Evolutionary conservation across 78 protist species (phyloP), one percentile per base, ranked within the genome.

Genomic region (Dictyostelium brefeldianum): DNA sequence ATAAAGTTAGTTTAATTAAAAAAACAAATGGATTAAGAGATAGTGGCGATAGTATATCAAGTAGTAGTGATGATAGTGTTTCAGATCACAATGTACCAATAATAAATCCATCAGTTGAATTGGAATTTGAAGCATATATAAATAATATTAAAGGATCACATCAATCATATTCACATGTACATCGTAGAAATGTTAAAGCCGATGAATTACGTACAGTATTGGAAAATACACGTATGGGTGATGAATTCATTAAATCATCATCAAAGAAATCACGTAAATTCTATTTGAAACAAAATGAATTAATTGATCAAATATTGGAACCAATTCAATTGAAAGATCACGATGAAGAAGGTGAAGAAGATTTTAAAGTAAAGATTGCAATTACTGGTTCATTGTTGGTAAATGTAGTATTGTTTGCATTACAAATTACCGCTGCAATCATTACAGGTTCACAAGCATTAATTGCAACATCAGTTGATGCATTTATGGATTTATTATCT

Each of bases 401-500:
- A 4, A 96, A 96, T 51, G 36, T 92, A 53, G 64, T 91, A 54
- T 67, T 96, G 14, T 83, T 95, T 57, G 15, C 50, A 9, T n/a
- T 93, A 43, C 96, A 96, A 65, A 65, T 95, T 59, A 57, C 95
- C 11, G 96, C 96, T 0, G 94, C 96, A 1, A 64, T 91, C 29
- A 50, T 85, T 31, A 92, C 98, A 0, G 95, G 95, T 1, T 96
- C 98, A 12, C 36, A 87, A 18, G 47, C 96, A 11, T 80, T 96
- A 6, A 20, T 85, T 14, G 96, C 97, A 41, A 96, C 97, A 41
- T 51, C 90, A 10, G 64, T 90, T 15, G 97, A 97, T 48, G 94
- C 97, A 25, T 91, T 91, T 53, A 91, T 91, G 95, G 98, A 97
- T 65, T 18, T 97, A 17, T n/a, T 97, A 0, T 81, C 94, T 50